Evolutionary conservation across 202 grass and related monocot genomes (phyloP).

Genomic region (Carex sylvatica): DNA sequence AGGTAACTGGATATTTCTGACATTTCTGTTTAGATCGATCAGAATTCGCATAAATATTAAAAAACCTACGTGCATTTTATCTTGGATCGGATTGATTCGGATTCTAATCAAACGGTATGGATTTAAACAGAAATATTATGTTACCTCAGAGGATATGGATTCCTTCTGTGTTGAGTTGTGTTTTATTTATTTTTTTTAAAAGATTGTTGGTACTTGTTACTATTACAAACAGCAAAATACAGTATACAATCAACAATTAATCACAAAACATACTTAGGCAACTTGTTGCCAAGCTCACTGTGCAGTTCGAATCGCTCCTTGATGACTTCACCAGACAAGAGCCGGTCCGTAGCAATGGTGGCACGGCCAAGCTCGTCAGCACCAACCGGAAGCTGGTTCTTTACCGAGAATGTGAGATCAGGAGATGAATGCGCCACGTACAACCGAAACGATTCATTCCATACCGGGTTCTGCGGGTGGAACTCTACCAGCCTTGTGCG

Average conservation of each 20-base stretch:
- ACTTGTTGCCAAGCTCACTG: slow-evolving; percentile 28
- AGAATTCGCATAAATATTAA: too few relatives aligned
- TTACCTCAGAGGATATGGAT: too few relatives aligned
- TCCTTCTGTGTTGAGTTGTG: neutral
- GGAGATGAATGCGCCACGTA: slow-evolving; percentile 56
- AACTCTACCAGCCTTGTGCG: slow-evolving; percentile 63
- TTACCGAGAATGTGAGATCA: slow-evolving; percentile 47
- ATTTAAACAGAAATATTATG: too few relatives aligned
- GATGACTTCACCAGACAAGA: slow-evolving; percentile 33
- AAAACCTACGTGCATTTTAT: too few relatives aligned
- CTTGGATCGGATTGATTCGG: too few relatives aligned
- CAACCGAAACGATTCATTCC: slow-evolving; percentile 82
- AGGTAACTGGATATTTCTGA: too few relatives aligned
- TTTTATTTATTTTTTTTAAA: neutral
- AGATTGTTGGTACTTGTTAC: neutral
- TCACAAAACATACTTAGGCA: neutral
- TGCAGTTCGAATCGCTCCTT: slow-evolving; percentile 49
- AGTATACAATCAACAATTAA: neutral
- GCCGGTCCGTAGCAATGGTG: slow-evolving; percentile 32
- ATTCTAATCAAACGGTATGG: too few relatives aligned
- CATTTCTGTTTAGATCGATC: too few relatives aligned
- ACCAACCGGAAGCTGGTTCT: slow-evolving; percentile 51
- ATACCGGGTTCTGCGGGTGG: slow-evolving; percentile 43
- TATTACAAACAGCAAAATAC: neutral
- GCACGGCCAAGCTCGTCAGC: slow-evolving; percentile 47